These are phyloP conservation scores for Phialemoniopsis sp. DNA, from an alignment of 2,329 filamentous ascomycete genomes.

Conservation along the genomic window DNA sequence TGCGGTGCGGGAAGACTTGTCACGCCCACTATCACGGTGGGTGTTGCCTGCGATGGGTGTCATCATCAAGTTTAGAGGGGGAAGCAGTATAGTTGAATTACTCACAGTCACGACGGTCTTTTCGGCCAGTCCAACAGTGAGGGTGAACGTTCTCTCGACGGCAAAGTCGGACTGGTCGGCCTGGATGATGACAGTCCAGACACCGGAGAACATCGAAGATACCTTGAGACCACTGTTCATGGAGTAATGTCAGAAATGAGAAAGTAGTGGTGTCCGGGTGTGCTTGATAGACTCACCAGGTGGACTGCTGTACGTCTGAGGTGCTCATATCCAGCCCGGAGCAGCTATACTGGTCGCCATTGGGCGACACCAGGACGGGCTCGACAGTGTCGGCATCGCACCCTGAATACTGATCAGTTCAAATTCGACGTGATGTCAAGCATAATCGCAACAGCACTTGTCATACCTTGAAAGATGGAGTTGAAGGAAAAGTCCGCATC, in stretches of 20 bases:
- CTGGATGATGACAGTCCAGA: conserved; percentile 16
- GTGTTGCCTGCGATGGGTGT: conserved; percentile 4
- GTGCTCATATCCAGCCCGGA: conserved; percentile 8
- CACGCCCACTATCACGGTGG: conserved; percentile 13
- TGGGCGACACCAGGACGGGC: conserved; percentile 13
- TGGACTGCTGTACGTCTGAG: conserved; percentile 9
- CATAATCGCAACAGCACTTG: neutral
- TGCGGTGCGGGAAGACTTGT: conserved; percentile 8
- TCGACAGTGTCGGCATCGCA: conserved; percentile 12
- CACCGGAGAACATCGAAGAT: conserved; percentile 10
- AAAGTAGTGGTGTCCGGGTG: too few species aligned
- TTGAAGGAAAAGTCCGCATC: conserved; percentile 12
- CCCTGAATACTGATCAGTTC: neutral
- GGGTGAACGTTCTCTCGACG: conserved; percentile 11
- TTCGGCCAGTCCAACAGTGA: conserved; percentile 11
- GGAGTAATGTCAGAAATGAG: neutral
- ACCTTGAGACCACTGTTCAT: conserved; percentile 7
- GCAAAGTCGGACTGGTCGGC: conserved; percentile 14
- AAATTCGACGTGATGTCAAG: too few species aligned
- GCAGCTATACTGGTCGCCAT: conserved; percentile 11
- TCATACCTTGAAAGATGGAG: conserved; percentile 12
- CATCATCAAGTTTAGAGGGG: too few species aligned
- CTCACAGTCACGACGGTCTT: conserved; percentile 9
- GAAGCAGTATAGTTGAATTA: neutral
- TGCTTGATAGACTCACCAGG: conserved; percentile 5